Evolutionary conservation across 2,329 filamentous ascomycete genomes (phyloP).

Genomic region (Dothideomycetes sp.): DNA sequence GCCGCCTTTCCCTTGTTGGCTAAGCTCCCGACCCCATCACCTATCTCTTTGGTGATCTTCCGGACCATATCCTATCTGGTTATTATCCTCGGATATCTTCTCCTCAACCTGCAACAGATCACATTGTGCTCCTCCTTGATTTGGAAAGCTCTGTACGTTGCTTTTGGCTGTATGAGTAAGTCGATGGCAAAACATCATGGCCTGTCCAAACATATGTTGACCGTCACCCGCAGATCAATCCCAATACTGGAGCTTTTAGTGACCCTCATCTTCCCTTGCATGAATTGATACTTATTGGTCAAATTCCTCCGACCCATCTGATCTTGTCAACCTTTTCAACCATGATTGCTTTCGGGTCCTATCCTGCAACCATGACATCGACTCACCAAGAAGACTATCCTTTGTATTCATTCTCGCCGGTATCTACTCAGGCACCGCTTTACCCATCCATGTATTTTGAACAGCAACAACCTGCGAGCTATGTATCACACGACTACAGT

Average conservation of each 20-base stretch:
- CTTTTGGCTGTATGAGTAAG: constrained; percentile 1
- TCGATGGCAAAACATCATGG: no score
- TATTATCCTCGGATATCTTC: constrained; percentile 6
- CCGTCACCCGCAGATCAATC: no score
- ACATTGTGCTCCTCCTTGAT: background rate
- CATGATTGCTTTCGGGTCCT: constrained; percentile 9
- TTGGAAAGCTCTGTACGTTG: constrained; percentile 2
- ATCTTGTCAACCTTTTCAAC: no score
- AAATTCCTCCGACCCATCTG: no score
- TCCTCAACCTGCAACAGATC: constrained; percentile 5
- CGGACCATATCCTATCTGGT: constrained; percentile 4
- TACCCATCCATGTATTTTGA: constrained; percentile 1
- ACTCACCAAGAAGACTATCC: constrained; percentile 5
- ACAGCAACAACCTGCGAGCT: background rate
- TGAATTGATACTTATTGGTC: no score
- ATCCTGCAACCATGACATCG: background rate
- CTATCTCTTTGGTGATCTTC: constrained; percentile 9
- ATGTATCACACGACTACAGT: background rate
- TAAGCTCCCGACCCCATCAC: constrained; percentile 4
- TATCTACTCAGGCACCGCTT: constrained; percentile 1
- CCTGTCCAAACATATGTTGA: no score
- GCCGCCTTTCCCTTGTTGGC: constrained; percentile 5
- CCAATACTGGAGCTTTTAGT: no score
- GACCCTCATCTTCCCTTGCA: no score
- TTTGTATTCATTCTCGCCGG: constrained; percentile 4